These are phyloP conservation scores for Cadophora luteo-olivacea DNA, from an alignment of 2,329 filamentous ascomycete genomes.

Conservation along the genomic window DNA sequence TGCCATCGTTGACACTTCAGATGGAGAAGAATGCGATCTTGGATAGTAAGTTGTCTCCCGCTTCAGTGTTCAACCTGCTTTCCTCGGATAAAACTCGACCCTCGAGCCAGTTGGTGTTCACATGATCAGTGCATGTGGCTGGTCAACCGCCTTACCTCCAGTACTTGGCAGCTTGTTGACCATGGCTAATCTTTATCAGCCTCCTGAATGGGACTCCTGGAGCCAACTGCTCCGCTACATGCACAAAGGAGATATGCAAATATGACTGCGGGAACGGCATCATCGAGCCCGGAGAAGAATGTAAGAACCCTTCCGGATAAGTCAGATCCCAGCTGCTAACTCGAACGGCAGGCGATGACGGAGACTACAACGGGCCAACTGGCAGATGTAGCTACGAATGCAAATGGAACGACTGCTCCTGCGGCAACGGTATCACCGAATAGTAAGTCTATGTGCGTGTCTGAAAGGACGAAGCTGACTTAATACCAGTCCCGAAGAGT, in stretches of 20 bases:
- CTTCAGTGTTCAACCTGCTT: no score
- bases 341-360: conserved; percentile 1
- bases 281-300: conserved; percentile 13
- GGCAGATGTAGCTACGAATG: conserved; percentile 8
- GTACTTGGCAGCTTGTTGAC: background rate
- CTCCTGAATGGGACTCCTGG: conserved; percentile 21
- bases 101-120: no score
- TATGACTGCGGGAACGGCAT: conserved; percentile 20
- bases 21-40: conserved; percentile 20
- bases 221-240: conserved; percentile 13
- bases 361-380: background rate
- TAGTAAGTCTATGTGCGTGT: background rate
- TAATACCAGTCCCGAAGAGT: conserved; percentile 13
- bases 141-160: no score
- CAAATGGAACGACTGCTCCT: conserved; percentile 20
- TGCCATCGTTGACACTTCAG: conserved; percentile 1
- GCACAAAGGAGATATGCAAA: conserved; percentile 6
- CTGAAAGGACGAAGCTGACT: background rate
- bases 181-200: background rate
- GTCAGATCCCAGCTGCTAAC: background rate
- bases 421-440: conserved; percentile 22
- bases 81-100: no score
- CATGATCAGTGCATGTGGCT: no score
- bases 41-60: conserved; percentile 8
- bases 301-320: background rate